Conservation (phyloP, 1,139 yeast species). For the Sugiyamaella neomexicana region DNA sequence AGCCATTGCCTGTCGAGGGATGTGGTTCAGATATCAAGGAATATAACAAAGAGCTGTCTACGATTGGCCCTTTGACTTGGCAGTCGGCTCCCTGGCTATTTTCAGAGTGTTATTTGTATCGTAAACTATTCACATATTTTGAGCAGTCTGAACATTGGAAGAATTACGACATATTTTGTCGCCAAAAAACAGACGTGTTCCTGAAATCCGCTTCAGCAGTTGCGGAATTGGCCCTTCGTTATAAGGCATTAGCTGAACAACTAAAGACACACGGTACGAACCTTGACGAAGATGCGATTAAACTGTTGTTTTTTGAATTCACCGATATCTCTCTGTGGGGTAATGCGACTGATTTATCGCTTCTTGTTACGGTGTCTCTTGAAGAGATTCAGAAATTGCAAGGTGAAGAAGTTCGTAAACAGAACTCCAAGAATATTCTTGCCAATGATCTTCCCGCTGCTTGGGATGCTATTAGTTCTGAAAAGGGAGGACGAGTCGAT, state of each 20-base stretch:
- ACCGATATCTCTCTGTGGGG: constrained; percentile 95
- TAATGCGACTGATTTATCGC: constrained; percentile 90
- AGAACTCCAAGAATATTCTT: constrained; percentile 78
- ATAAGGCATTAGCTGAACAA: constrained; percentile 50
- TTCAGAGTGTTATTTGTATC: constrained; percentile 81
- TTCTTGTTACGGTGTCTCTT: constrained; percentile 63
- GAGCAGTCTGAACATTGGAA: constrained; percentile 52
- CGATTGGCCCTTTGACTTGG: constrained; percentile 58
- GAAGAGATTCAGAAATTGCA: constrained; percentile 90
- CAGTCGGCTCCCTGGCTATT: constrained; percentile 88
- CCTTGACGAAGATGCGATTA: constrained; percentile 50
- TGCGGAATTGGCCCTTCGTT: constrained; percentile 74
- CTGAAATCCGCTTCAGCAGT: constrained; percentile 75
- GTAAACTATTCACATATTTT: constrained; percentile 53
- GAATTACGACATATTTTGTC: constrained; percentile 67
- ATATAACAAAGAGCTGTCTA: constrained; percentile 45
- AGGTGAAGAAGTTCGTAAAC: constrained; percentile 82
- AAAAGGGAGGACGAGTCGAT: constrained; percentile 59
- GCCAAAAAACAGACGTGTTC: constrained; percentile 72
- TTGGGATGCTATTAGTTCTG: constrained; percentile 49
- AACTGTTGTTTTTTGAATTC: constrained; percentile 58
- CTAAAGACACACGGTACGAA: constrained; percentile 31
- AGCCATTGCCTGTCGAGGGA: constrained; percentile 30
- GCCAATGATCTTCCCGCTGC: constrained; percentile 71
- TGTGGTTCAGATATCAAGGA: constrained; percentile 33